phyloP scores from a whole-genome alignment of 345 rosid species.

The Limnanthes douglasii region DNA sequence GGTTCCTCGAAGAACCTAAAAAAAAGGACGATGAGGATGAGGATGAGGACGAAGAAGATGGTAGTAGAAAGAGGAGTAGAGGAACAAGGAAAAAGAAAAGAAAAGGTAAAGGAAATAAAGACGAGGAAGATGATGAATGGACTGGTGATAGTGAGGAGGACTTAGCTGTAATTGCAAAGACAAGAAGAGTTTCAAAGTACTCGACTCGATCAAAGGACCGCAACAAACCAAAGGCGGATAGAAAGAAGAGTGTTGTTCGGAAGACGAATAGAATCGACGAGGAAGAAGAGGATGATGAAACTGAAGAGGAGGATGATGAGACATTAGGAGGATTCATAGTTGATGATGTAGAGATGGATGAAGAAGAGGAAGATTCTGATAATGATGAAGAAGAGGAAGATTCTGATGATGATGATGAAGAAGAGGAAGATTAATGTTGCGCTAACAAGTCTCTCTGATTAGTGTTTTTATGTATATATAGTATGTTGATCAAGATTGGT shows the following conservation, averaged over 20 bases:
- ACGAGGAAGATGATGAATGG: slow-evolving; percentile 48
- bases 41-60: slow-evolving; percentile 21
- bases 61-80: slow-evolving; percentile 9
- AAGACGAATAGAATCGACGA: slow-evolving; percentile 6
- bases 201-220: slow-evolving; percentile 39
- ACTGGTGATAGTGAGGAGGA: slow-evolving; percentile 50
- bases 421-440: slow-evolving; percentile 19
- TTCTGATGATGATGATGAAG: slow-evolving; percentile 19
- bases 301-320: slow-evolving; percentile 36
- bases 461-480: no score
- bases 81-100: slow-evolving; percentile 26
- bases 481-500: no score
- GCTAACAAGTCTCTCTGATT: no score
- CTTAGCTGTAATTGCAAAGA: slow-evolving; percentile 12
- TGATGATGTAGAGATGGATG: slow-evolving; percentile 24
- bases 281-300: slow-evolving; percentile 12
- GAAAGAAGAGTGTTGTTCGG: slow-evolving; percentile 3
- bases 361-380: slow-evolving; percentile 20
- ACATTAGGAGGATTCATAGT: slow-evolving; percentile 68
- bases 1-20: slow-evolving; percentile 51
- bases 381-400: slow-evolving; percentile 18
- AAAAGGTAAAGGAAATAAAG: slow-evolving; percentile 21
- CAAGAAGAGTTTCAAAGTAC: slow-evolving; percentile 22
- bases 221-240: slow-evolving; percentile 8
- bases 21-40: slow-evolving; percentile 16